These are phyloP conservation scores for Pugionium cornutum DNA, from an alignment of 345 rosid genomes.

Conservation along the genomic window DNA sequence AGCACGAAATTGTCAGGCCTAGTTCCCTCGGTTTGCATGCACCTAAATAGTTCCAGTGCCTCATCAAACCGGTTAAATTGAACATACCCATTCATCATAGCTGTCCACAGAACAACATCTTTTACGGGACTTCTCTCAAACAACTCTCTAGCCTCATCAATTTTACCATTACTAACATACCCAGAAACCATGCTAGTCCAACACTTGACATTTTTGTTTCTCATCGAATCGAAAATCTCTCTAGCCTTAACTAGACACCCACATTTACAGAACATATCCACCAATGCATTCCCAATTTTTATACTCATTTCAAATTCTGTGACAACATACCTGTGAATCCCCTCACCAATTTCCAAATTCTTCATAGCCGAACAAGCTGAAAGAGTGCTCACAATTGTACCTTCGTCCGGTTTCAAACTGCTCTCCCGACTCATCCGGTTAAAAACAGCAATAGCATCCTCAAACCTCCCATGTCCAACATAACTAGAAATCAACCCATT, in stretches of 20 bases:
- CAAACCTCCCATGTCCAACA: slow-evolving; percentile 52
- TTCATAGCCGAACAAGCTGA: slow-evolving; percentile 64
- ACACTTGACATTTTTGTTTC: slow-evolving; percentile 59
- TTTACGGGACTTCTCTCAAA: slow-evolving; percentile 67
- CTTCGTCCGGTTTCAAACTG: slow-evolving; percentile 53
- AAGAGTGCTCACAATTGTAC: slow-evolving; percentile 66
- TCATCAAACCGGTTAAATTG: slow-evolving; percentile 63
- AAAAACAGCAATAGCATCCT: slow-evolving; percentile 53
- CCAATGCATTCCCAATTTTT: slow-evolving; percentile 60
- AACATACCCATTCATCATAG: slow-evolving; percentile 82
- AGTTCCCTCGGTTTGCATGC: slow-evolving; percentile 54
- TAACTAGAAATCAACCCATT: slow-evolving; percentile 66
- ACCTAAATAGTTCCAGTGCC: slow-evolving; percentile 56
- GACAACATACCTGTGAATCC: slow-evolving; percentile 49
- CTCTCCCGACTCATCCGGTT: slow-evolving; percentile 49
- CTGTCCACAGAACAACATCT: slow-evolving; percentile 84
- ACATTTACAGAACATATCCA: slow-evolving; percentile 76
- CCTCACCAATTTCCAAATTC: slow-evolving; percentile 54
- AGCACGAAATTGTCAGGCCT: slow-evolving; percentile 62
- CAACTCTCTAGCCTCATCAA: slow-evolving; percentile 62
- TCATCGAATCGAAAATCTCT: slow-evolving; percentile 50
- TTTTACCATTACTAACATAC: slow-evolving; percentile 51
- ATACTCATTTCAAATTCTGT: slow-evolving; percentile 46
- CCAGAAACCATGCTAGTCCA: slow-evolving; percentile 78
- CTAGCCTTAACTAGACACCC: slow-evolving; percentile 57